Conservation (phyloP, 2,329 filamentous ascomycete genomes). For the Cadophora gregata region DNA sequence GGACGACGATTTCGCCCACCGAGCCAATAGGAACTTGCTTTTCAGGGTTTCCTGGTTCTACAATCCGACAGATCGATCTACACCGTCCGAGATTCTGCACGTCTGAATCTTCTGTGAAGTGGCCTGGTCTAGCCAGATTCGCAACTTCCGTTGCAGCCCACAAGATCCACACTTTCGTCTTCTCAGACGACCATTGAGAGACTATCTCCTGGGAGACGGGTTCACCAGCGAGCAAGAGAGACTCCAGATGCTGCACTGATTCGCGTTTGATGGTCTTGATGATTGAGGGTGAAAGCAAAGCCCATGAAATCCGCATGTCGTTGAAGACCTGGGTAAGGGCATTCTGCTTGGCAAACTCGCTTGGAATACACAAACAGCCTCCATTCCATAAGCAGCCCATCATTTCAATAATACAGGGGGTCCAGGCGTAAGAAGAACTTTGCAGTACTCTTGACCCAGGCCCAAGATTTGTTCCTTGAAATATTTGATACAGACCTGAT, state of each 20-base stretch:
- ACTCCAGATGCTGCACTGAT: constrained; percentile 31
- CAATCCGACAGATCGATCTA: constrained; percentile 46
- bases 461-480: constrained; percentile 8
- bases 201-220: constrained; percentile 47
- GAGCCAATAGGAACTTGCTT: constrained; percentile 29
- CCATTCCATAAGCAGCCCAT: constrained; percentile 43
- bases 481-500: constrained; percentile 12
- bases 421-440: constrained; percentile 28
- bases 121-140: not conserved
- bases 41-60: constrained; percentile 28
- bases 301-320: constrained; percentile 32
- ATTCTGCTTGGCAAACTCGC: constrained; percentile 40
- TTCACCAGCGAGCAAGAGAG: constrained; percentile 36
- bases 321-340: constrained; percentile 42
- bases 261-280: constrained; percentile 32
- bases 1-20: constrained; percentile 33
- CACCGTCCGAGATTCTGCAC: constrained; percentile 14
- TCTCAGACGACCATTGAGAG: constrained; percentile 44
- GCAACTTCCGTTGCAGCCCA: constrained; percentile 11
- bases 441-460: constrained; percentile 22
- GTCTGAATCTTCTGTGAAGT: not conserved
- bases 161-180: constrained; percentile 29
- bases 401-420: constrained; percentile 27
- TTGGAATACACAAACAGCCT: constrained; percentile 49
- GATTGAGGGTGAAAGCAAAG: constrained; percentile 37